Evolutionary conservation across 257 asterid species (phyloP), one percentile per base, ranked within the genome.

Genomic region (Rubia yunnanensis): DNA sequence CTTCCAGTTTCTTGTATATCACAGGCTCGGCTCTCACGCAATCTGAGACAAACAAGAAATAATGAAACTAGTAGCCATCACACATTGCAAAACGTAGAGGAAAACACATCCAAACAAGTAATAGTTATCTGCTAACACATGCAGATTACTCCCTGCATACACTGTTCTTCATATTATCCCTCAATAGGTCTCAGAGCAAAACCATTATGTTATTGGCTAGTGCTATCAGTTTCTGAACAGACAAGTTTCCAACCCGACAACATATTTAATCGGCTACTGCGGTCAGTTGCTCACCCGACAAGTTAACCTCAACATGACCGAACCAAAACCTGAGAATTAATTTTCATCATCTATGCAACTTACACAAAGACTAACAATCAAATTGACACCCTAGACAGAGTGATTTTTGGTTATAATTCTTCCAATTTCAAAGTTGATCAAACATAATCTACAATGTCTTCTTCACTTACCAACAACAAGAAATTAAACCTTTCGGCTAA

Each of bases 21-120:
- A 92, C 96, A 0, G 98, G 97, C 67, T 92, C 97, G 72, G 98
- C 97, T 73, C 97, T 79, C 24, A 92, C 98, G 70, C 97, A 92
- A 61, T 92, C 96, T 88, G 77, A 3, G 14, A 22, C 57, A 20
- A 50, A 44, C 4, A 26, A n/a, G 23, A 48, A 48, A 48, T 4
- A n/a, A 18, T 1, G 57, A 22, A 49, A 3, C 56, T 20, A 49
- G n/a, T n/a, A n/a, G n/a, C 18, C 15, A 32, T 32, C 49, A 41
- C n/a, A 39, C 56, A 50, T 5, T 50, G 56, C 34, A 62, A 38
- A 14, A 41, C 50, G 2, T 41, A 38, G 46, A 38, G n/a, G 46
- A 38, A 38, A 38, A 38, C 46, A 38, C 46, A 38, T 15, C 46
- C 18, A 3, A 32, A 3, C 17, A 15, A 60, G 6, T 8, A 2